Evolutionary conservation across 345 rosid species (phyloP).

Genomic region (Populus alba): DNA sequence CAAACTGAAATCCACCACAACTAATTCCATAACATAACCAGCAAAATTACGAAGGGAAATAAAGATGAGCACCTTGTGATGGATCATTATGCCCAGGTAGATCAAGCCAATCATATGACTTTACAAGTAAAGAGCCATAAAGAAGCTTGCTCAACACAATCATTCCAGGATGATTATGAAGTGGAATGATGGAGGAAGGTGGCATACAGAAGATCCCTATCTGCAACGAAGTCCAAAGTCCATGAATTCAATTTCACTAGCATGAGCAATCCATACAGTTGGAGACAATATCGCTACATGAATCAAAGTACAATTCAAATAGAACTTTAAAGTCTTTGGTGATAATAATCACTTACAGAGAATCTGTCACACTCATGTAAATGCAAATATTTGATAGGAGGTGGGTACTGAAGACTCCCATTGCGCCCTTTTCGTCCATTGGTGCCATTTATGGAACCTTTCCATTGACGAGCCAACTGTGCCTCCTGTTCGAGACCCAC

Average conservation of each 20-base stretch:
- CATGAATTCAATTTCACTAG: not conserved
- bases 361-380: constrained; percentile 89
- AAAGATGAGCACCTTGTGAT: constrained; percentile 48
- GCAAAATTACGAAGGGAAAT: not conserved
- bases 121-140: constrained; percentile 77
- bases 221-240: constrained; percentile 36
- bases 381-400: constrained; percentile 78
- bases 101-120: constrained; percentile 88
- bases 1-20: not conserved
- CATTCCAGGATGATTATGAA: constrained; percentile 98
- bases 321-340: not conserved
- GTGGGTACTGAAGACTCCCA: constrained; percentile 60
- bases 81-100: constrained; percentile 47
- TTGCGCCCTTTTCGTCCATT: constrained; percentile 43
- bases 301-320: not conserved
- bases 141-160: constrained; percentile 89
- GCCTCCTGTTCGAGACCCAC: constrained; percentile 96
- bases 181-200: constrained; percentile 82
- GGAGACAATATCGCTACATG: not conserved
- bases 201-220: constrained; percentile 96
- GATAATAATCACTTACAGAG: constrained; percentile 55
- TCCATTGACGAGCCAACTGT: constrained; percentile 67
- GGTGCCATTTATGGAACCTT: constrained; percentile 38
- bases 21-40: not conserved
- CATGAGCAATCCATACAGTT: not conserved